These are phyloP conservation scores for Lentinus tigrinus DNA, from an alignment of 768 basidiomycete species.

Conservation along the genomic window DNA sequence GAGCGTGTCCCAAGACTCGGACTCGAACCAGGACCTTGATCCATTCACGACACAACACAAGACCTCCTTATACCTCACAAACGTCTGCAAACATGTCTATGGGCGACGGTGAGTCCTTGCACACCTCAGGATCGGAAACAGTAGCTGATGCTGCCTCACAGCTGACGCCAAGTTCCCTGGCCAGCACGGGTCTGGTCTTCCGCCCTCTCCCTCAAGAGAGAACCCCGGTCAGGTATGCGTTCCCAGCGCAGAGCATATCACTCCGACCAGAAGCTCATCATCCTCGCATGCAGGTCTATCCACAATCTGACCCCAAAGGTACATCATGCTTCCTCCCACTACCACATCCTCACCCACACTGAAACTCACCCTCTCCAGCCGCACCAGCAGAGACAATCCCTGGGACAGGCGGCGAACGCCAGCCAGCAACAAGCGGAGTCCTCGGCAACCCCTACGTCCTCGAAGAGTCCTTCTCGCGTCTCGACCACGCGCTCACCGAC, in stretches of 20 bases:
- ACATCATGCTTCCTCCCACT: background rate
- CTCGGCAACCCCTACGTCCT: conserved; percentile 51
- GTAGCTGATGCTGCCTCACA: background rate
- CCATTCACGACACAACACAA: no score
- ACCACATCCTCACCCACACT: background rate
- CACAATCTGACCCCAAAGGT: conserved; percentile 44
- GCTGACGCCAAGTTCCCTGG: conserved; percentile 43
- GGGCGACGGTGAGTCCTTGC: conserved; percentile 26
- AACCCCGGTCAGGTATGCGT: conserved; percentile 44
- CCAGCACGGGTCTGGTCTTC: conserved; percentile 33
- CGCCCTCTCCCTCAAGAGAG: conserved; percentile 45
- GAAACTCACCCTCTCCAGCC: conserved; percentile 9
- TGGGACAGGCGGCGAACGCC: conserved; percentile 20
- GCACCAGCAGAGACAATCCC: conserved; percentile 23
- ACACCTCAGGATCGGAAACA: background rate
- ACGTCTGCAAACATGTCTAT: no score
- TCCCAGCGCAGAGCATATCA: background rate
- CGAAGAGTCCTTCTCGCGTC: conserved; percentile 39
- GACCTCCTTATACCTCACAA: background rate
- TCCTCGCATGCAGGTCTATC: conserved; percentile 46
- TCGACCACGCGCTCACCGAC: conserved; percentile 43
- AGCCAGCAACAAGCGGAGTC: conserved; percentile 23
- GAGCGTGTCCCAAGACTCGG: no score
- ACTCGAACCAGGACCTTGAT: no score
- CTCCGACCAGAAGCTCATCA: background rate